phyloP scores from a whole-genome alignment of 2,329 filamentous ascomycete species.

The Colletotrichum sp. region DNA sequence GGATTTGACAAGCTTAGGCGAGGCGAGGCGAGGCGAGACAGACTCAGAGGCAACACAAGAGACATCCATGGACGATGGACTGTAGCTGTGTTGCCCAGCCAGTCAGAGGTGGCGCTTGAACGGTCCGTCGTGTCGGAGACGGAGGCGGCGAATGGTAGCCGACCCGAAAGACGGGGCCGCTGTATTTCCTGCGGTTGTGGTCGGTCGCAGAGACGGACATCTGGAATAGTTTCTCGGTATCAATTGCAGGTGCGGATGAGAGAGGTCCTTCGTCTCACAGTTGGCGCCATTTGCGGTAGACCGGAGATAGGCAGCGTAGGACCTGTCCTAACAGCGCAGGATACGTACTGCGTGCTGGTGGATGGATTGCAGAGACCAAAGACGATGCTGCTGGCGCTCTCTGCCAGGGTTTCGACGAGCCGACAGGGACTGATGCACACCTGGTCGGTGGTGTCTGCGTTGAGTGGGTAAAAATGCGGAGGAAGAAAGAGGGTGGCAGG shows the following conservation, averaged over 20 bases:
- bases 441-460: background rate
- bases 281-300: background rate
- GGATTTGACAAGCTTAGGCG: background rate
- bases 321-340: background rate
- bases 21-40: background rate
- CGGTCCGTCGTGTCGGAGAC: conserved; percentile 4
- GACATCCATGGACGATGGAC: background rate
- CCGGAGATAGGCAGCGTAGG: background rate
- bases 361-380: background rate
- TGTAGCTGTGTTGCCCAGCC: background rate
- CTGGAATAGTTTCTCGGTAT: background rate
- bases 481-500: background rate
- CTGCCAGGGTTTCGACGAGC: background rate
- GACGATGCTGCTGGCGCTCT: background rate
- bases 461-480: background rate
- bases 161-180: background rate
- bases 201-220: background rate
- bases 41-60: background rate
- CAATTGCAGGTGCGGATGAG: background rate
- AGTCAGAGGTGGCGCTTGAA: background rate
- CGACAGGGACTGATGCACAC: background rate
- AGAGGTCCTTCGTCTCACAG: background rate
- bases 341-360: background rate
- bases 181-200: background rate
- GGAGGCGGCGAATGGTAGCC: background rate